Evolutionary conservation across 2,329 filamentous ascomycete species (phyloP).

Genomic region (Aspergillus transmontanensis): DNA sequence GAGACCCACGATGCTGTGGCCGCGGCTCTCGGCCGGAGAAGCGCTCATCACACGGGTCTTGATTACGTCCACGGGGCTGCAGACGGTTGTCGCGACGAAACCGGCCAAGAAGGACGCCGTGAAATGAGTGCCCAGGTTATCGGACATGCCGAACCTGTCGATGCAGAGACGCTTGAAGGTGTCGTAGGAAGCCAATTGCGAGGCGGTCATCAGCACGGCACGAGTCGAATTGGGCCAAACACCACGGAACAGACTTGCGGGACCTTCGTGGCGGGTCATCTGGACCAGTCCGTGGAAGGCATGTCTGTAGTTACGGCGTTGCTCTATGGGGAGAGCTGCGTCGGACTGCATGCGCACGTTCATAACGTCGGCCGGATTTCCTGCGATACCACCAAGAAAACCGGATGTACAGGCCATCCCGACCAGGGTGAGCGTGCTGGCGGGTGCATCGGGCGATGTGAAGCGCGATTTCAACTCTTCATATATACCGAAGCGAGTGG

Average conservation of each 20-base stretch:
- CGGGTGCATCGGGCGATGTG: conserved; percentile 55
- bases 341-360: conserved; percentile 99
- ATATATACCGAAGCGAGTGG: conserved; percentile 94
- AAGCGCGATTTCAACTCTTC: conserved; percentile 82
- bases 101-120: conserved; percentile 63
- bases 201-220: conserved; percentile 67
- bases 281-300: conserved; percentile 82
- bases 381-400: conserved; percentile 83
- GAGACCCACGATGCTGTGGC: conserved; percentile 49
- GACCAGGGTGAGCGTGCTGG: conserved; percentile 75
- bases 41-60: conserved; percentile 68
- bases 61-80: conserved; percentile 67
- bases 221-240: conserved; percentile 65
- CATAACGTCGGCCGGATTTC: conserved; percentile 92
- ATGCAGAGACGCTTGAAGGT: conserved; percentile 63
- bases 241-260: conserved; percentile 74
- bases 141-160: conserved; percentile 52
- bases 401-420: conserved; percentile 82
- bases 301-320: conserved; percentile 86
- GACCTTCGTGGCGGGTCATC: conserved; percentile 85
- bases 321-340: conserved; percentile 69
- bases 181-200: conserved; percentile 66
- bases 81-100: conserved; percentile 69
- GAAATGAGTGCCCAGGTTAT: conserved; percentile 65
- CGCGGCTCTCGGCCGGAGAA: conserved; percentile 43